Conservation (phyloP, 768 basidiomycete genomes). For the Xerocomellus chrysenteron region DNA sequence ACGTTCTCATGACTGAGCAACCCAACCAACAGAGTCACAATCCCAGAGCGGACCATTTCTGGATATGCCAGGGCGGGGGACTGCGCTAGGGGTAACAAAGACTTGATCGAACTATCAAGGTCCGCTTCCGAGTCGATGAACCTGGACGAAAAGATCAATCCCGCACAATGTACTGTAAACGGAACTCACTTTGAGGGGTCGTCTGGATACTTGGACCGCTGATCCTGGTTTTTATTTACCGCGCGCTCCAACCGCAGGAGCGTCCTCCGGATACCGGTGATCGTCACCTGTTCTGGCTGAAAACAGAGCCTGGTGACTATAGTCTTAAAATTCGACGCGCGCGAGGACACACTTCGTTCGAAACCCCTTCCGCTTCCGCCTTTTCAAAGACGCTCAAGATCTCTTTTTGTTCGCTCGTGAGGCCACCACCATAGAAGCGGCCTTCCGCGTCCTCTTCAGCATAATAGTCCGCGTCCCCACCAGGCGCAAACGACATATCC, state of each 20-base stretch:
- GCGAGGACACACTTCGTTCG: constrained; percentile 60
- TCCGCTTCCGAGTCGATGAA: constrained; percentile 99
- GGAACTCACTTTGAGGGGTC: constrained; percentile 81
- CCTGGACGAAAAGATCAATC: constrained; percentile 42
- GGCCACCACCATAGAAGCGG: constrained; percentile 89
- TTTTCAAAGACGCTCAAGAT: constrained; percentile 94
- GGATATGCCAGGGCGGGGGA: constrained; percentile 81
- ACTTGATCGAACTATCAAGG: constrained; percentile 83
- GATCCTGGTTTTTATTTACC: constrained; percentile 92
- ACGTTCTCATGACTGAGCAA: constrained; percentile 94
- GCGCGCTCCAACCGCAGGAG: constrained; percentile 84
- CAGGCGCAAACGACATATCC: constrained; percentile 67
- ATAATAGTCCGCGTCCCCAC: constrained; percentile 88
- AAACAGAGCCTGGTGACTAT: constrained; percentile 3
- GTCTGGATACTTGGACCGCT: constrained; percentile 91
- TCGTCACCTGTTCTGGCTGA: constrained; percentile 66
- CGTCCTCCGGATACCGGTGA: constrained; percentile 68
- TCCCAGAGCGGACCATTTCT: constrained; percentile 78
- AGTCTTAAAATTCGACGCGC: background rate
- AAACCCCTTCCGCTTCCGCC: constrained; percentile 57
- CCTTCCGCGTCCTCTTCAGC: constrained; percentile 90
- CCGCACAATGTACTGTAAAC: background rate
- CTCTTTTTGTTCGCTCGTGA: constrained; percentile 91
- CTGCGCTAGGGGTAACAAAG: constrained; percentile 86
- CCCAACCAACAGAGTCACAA: constrained; percentile 69